Percentiles rank a stretch among this genome's conserved stretches.
phyloP scores from a whole-genome alignment of 129 eudicot species.

The Dittrichia graveolens region DNA sequence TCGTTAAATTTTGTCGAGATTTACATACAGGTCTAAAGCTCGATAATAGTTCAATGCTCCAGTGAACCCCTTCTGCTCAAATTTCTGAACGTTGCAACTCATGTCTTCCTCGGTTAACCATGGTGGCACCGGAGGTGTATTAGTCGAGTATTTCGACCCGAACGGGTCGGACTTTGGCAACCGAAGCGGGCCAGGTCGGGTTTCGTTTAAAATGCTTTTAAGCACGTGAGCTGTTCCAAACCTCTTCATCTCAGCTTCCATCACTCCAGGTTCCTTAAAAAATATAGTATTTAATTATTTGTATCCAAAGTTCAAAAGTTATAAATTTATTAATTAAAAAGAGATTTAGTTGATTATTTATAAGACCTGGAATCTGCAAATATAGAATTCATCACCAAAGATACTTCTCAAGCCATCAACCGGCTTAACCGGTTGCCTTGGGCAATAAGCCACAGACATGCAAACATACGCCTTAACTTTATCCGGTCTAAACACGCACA shows the following conservation, averaged over 20 bases:
- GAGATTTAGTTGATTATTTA: too few relatives aligned
- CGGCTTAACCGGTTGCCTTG: constrained; percentile 60
- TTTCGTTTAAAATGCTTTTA: constrained; percentile 50
- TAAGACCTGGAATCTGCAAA: constrained; percentile 83
- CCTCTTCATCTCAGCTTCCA: constrained; percentile 64
- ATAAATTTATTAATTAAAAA: background rate
- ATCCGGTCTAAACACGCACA: constrained; percentile 77
- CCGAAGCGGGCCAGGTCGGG: constrained; percentile 53
- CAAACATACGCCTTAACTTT: constrained; percentile 63
- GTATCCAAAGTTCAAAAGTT: too few relatives aligned
- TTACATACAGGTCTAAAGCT: constrained; percentile 53
- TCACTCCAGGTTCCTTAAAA: constrained; percentile 64
- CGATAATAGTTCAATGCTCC: constrained; percentile 80
- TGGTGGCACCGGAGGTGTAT: constrained; percentile 41
- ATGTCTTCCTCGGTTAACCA: constrained; percentile 71
- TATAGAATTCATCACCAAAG: constrained; percentile 74
- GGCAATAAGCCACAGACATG: constrained; percentile 56
- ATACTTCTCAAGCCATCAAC: constrained; percentile 43
- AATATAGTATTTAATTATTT: too few relatives aligned
- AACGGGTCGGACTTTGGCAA: constrained; percentile 65
- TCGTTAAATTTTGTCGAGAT: background rate
- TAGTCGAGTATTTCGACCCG: constrained; percentile 29
- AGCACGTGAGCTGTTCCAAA: constrained; percentile 60
- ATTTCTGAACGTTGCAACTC: constrained; percentile 49
- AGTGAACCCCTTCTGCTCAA: constrained; percentile 57